Evolutionary conservation across 495 filamentous ascomycete species (phyloP).

Genomic region (Penicillium silybi): DNA sequence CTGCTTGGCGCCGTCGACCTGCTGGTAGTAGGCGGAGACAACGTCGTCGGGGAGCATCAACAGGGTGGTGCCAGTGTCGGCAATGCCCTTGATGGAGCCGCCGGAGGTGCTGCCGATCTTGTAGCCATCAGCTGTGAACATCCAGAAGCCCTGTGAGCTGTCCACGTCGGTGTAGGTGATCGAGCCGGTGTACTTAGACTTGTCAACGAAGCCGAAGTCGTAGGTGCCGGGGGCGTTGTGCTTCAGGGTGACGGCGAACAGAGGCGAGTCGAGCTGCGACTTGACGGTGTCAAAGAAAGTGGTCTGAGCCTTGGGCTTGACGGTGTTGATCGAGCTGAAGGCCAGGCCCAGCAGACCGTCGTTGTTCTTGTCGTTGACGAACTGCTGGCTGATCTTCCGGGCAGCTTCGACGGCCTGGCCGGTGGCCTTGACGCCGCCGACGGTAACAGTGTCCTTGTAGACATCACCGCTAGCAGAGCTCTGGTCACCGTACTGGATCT

Average conservation of each 20-base stretch:
- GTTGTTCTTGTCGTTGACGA: constrained; percentile 54
- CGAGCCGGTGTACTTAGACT: constrained; percentile 55
- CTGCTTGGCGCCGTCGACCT: constrained; percentile 51
- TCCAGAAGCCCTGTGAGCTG: constrained; percentile 64
- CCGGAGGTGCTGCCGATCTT: constrained; percentile 47
- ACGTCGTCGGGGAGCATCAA: constrained; percentile 55
- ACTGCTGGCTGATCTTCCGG: constrained; percentile 53
- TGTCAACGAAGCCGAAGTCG: constrained; percentile 73
- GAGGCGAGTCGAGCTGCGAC: constrained; percentile 48
- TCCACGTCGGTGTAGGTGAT: constrained; percentile 60
- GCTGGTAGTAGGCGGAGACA: constrained; percentile 60
- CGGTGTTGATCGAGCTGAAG: constrained; percentile 68
- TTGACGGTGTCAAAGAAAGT: constrained; percentile 76
- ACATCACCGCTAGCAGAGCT: constrained; percentile 63
- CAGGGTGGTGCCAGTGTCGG: constrained; percentile 70
- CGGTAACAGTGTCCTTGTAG: constrained; percentile 63
- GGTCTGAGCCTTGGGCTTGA: constrained; percentile 54
- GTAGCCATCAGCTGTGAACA: constrained; percentile 62
- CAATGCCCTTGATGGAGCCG: constrained; percentile 32
- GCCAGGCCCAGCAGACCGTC: constrained; percentile 72
- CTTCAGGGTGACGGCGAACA: constrained; percentile 69
- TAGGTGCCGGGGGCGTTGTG: constrained; percentile 60
- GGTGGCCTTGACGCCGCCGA: constrained; percentile 60
- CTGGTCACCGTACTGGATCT: constrained; percentile 69
- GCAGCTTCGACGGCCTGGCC: constrained; percentile 70